phyloP scores from a whole-genome alignment of 495 filamentous ascomycete species.

The Barbatosphaeria neglecta region DNA sequence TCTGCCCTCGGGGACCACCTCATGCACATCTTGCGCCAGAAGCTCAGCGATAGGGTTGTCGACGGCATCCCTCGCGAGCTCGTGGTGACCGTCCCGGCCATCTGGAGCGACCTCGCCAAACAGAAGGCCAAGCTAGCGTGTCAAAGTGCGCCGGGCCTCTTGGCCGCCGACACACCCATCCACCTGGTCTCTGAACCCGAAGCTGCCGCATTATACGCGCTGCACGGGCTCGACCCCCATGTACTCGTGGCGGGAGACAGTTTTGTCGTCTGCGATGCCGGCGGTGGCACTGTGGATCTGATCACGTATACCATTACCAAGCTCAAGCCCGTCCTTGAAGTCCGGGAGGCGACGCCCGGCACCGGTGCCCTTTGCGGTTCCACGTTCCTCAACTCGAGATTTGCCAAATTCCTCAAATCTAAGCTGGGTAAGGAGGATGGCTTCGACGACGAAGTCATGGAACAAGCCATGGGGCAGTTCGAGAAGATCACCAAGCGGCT shows the following conservation, averaged over 20 bases:
- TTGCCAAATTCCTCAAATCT: slow-evolving; percentile 30
- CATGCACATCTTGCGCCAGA: slow-evolving; percentile 20
- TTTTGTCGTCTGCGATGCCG: slow-evolving; percentile 47
- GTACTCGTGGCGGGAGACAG: slow-evolving; percentile 34
- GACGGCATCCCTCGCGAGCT: slow-evolving; percentile 27
- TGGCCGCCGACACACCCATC: slow-evolving; percentile 20
- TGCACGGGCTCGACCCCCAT: slow-evolving; percentile 32
- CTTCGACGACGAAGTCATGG: slow-evolving; percentile 22
- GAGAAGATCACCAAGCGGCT: slow-evolving; percentile 21
- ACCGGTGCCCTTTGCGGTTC: slow-evolving; percentile 46
- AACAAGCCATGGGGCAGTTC: slow-evolving; percentile 26
- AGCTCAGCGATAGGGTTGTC: slow-evolving; percentile 26
- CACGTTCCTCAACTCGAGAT: slow-evolving; percentile 39
- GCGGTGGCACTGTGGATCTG: slow-evolving; percentile 48
- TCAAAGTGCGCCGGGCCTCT: slow-evolving; percentile 26
- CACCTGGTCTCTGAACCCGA: slow-evolving; percentile 44
- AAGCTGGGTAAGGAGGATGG: slow-evolving; percentile 19
- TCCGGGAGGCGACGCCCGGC: slow-evolving; percentile 37
- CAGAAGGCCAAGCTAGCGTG: slow-evolving; percentile 32
- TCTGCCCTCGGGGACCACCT: slow-evolving; percentile 29
- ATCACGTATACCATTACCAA: slow-evolving; percentile 43
- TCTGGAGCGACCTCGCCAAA: slow-evolving; percentile 45
- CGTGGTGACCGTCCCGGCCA: slow-evolving; percentile 43
- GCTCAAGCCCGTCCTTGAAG: slow-evolving; percentile 31
- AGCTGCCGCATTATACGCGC: slow-evolving; percentile 44